These are phyloP conservation scores for Malus hybrid DNA, from an alignment of 331 rosid genomes.

Conservation along the genomic window DNA sequence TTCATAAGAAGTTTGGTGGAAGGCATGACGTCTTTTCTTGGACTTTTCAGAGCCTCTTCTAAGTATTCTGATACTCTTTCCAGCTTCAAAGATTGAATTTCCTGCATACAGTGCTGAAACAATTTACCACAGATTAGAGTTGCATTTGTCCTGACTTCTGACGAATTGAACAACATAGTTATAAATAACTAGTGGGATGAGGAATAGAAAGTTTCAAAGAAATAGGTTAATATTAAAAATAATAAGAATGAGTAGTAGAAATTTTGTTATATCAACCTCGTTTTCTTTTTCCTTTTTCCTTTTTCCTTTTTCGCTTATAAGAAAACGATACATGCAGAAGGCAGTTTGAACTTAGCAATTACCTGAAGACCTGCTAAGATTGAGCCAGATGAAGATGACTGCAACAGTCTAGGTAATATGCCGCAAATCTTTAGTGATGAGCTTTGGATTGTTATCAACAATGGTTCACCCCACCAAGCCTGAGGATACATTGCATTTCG, in stretches of 20 bases:
- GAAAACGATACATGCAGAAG: background rate
- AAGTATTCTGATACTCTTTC: constrained; percentile 54
- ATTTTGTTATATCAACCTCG: background rate
- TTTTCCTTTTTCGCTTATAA: background rate
- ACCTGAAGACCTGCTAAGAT: constrained; percentile 64
- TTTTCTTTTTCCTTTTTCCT: background rate
- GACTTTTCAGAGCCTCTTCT: constrained; percentile 57
- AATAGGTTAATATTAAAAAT: background rate
- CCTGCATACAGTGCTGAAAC: constrained; percentile 59
- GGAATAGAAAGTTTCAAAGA: background rate
- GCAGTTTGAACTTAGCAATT: constrained; percentile 15
- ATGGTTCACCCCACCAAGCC: constrained; percentile 53
- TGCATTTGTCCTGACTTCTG: constrained; percentile 4
- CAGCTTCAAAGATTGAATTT: constrained; percentile 49
- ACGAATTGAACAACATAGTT: background rate
- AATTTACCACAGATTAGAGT: constrained; percentile 25
- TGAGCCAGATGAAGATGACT: constrained; percentile 47
- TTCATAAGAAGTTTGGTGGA: constrained; percentile 42
- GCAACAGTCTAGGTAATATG: constrained; percentile 41
- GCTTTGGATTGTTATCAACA: constrained; percentile 52
- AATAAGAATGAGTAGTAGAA: constrained; percentile 10
- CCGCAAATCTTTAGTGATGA: constrained; percentile 50
- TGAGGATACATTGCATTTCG: constrained; percentile 32
- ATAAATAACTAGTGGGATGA: background rate
- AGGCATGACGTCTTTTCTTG: constrained; percentile 37